A percentile compares a stretch with the other conserved stretches of the same genome.
Evolutionary conservation across 2,329 filamentous ascomycete genomes (phyloP).

Genomic region (Tolypocladium amazonense): DNA sequence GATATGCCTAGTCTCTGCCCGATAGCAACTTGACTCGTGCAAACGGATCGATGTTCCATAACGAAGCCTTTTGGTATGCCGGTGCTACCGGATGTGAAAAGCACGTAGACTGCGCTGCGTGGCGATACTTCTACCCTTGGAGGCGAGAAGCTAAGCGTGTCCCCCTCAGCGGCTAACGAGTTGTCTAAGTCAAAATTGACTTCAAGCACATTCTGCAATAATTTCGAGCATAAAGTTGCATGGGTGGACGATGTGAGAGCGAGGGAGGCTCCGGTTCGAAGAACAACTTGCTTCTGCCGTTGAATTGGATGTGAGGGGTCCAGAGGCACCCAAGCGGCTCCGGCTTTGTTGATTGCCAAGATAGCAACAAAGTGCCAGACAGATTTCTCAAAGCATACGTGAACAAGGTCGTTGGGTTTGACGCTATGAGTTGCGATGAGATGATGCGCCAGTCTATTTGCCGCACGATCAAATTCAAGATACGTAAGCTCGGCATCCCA

Average conservation of each 20-base stretch:
- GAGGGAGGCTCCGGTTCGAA: not conserved
- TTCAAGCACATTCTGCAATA: not conserved
- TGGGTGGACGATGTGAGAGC: not conserved
- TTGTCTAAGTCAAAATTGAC: not conserved
- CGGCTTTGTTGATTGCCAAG: slow-evolving; percentile 5
- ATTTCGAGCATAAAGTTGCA: not conserved
- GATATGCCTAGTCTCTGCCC: not conserved
- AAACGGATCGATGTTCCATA: slow-evolving; percentile 1
- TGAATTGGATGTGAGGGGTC: slow-evolving; percentile 1
- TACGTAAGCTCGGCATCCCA: slow-evolving; percentile 32
- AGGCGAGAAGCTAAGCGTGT: not conserved
- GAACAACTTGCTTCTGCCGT: not conserved
- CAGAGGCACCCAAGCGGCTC: slow-evolving; percentile 5
- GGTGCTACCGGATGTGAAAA: not conserved
- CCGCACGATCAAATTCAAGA: slow-evolving; percentile 15
- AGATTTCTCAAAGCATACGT: not conserved
- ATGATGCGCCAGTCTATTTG: slow-evolving; percentile 3
- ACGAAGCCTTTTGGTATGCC: slow-evolving; percentile 1
- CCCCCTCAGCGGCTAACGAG: not conserved
- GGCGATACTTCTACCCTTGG: not conserved
- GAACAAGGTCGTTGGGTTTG: not conserved
- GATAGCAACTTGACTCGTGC: slow-evolving; percentile 1
- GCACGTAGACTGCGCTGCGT: not conserved
- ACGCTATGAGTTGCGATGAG: slow-evolving; percentile 7
- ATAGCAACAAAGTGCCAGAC: slow-evolving; percentile 6